Percentiles rank a stretch among this genome's conserved stretches.
Conservation (phyloP, 345 rosid species). For the Eucalyptus microcorys region DNA sequence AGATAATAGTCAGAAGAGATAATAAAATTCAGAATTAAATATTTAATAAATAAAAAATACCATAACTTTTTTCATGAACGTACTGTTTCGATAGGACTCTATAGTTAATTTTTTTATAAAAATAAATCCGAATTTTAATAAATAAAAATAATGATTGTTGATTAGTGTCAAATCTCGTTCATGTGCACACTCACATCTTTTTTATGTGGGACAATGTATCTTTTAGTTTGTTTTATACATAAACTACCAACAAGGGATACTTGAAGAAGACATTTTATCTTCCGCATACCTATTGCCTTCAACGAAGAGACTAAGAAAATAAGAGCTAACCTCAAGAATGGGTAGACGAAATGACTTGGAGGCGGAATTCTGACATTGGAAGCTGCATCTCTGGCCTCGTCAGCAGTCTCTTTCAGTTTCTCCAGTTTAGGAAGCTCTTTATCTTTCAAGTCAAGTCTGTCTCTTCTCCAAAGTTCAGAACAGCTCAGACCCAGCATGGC, state of each 20-base stretch:
- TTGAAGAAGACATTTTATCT: neutral
- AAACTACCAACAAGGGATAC: neutral
- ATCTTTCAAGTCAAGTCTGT: slow-evolving; percentile 49
- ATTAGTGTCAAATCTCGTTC: too few relatives aligned
- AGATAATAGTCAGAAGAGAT: too few relatives aligned
- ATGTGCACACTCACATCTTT: too few relatives aligned
- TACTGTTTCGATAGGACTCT: too few relatives aligned
- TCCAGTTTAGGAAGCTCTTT: slow-evolving; percentile 57
- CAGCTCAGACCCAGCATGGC: slow-evolving; percentile 63
- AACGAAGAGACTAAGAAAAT: neutral
- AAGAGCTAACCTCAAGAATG: slow-evolving; percentile 49
- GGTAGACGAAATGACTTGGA: slow-evolving; percentile 70
- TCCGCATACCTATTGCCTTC: neutral
- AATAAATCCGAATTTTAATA: too few relatives aligned
- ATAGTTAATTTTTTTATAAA: too few relatives aligned
- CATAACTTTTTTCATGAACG: too few relatives aligned
- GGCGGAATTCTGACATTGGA: slow-evolving; percentile 1
- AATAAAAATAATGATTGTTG: too few relatives aligned
- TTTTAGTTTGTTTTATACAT: too few relatives aligned
- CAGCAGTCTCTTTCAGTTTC: slow-evolving; percentile 44
- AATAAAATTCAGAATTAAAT: too few relatives aligned
- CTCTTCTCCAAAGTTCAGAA: slow-evolving; percentile 62
- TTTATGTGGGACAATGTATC: too few relatives aligned
- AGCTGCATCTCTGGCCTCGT: slow-evolving; percentile 6
- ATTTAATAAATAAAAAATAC: too few relatives aligned